These are phyloP conservation scores for Nitzschia putrida DNA, from an alignment of 108 stramenopile species.

Conservation along the genomic window DNA sequence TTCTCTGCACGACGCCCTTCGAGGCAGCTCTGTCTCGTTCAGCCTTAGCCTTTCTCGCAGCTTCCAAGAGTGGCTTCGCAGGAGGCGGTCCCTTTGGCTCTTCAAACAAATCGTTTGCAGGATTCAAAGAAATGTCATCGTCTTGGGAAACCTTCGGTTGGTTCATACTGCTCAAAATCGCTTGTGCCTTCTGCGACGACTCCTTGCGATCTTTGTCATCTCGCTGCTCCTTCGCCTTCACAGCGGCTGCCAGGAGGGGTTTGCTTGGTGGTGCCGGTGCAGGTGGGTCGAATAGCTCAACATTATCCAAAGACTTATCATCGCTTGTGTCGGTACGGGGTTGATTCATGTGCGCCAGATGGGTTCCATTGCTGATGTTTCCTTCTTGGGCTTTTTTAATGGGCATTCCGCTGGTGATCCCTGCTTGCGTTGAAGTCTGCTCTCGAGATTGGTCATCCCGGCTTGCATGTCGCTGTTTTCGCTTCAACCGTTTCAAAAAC, in stretches of 20 bases:
- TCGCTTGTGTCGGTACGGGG: background rate
- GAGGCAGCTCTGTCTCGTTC: background rate
- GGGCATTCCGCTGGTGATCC: background rate
- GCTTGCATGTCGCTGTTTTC: constrained; percentile 8
- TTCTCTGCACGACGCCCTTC: background rate
- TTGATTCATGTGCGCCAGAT: constrained; percentile 12
- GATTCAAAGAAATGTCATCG: constrained; percentile 4
- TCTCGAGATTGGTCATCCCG: background rate
- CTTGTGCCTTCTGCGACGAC: background rate
- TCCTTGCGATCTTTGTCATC: background rate
- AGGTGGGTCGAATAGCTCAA: constrained; percentile 3
- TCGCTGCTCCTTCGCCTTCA: background rate
- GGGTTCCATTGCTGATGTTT: background rate
- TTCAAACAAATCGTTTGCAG: constrained; percentile 7
- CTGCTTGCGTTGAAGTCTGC: background rate
- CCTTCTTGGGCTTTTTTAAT: background rate
- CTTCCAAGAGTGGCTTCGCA: constrained; percentile 14
- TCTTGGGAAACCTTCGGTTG: background rate
- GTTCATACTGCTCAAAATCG: background rate
- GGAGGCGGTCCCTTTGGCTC: constrained; percentile 1
- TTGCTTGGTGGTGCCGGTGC: background rate
- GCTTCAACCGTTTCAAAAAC: constrained; percentile 17
- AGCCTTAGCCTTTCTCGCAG: constrained; percentile 15
- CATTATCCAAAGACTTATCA: constrained; percentile 6
- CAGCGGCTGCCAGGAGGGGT: constrained; percentile 1